Conservation (phyloP, 2,329 filamentous ascomycete species). For the Leptoxyphium fumago region DNA sequence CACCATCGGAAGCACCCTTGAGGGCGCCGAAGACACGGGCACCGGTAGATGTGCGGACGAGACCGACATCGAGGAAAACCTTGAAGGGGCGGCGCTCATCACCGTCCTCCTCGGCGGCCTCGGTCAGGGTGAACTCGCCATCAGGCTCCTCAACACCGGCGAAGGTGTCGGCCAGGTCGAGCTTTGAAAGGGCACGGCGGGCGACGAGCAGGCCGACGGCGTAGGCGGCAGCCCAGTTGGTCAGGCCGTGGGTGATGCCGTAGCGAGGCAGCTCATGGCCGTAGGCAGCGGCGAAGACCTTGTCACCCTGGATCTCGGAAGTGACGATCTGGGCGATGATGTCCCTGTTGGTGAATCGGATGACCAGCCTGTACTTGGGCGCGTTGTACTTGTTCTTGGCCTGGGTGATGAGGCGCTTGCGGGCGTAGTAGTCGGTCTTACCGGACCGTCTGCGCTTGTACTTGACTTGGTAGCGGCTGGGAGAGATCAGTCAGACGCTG, state of each 20-base stretch:
- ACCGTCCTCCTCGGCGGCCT: constrained; percentile 69
- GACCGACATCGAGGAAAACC: constrained; percentile 95
- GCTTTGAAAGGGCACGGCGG: constrained; percentile 93
- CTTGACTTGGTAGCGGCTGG: constrained; percentile 97
- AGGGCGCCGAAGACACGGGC: constrained; percentile 98
- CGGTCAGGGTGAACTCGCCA: constrained; percentile 91
- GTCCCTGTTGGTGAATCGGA: constrained; percentile 74
- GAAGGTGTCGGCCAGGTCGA: constrained; percentile 86
- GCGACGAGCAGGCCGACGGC: constrained; percentile 91
- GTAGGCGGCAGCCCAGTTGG: constrained; percentile 99
- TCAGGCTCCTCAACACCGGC: constrained; percentile 90
- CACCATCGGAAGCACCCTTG: constrained; percentile 98
- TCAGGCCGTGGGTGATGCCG: constrained; percentile 94
- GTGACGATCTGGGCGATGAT: constrained; percentile 96
- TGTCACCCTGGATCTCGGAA: constrained; percentile 94
- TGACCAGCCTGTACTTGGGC: constrained; percentile 98
- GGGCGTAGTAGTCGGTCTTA: constrained; percentile 99
- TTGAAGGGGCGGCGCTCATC: constrained; percentile 95
- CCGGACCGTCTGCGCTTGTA: constrained; percentile 92
- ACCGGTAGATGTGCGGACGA: constrained; percentile 92
- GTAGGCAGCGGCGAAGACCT: constrained; percentile 87
- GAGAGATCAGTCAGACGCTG: constrained; percentile 4
- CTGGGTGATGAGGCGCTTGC: constrained; percentile 98
- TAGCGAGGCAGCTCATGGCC: constrained; percentile 95
- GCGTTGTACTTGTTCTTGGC: constrained; percentile 99